phyloP scores from a whole-genome alignment of 192 early-diverging fungal genomes.

The Neocallimastix lanati region DNA sequence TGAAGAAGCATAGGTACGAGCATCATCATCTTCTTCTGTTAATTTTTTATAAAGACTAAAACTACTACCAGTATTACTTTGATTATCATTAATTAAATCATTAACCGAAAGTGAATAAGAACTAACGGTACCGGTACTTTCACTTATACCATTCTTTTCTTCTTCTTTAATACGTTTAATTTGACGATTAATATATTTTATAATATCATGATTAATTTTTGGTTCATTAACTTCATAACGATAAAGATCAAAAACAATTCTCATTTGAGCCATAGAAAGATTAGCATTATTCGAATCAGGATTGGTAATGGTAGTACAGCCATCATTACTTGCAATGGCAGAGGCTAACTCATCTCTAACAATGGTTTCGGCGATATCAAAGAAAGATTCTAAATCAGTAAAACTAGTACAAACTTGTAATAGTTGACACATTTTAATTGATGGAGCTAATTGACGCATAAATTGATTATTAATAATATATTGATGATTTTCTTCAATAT shows the following conservation, averaged over 20 bases:
- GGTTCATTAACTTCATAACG: slow-evolving; percentile 76
- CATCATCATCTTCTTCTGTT: neutral
- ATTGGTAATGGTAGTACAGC: neutral
- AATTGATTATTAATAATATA: neutral
- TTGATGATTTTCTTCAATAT: slow-evolving; percentile 18
- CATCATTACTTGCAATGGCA: slow-evolving; percentile 12
- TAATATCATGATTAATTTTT: slow-evolving; percentile 47
- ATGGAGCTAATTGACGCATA: slow-evolving; percentile 14
- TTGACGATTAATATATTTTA: slow-evolving; percentile 33
- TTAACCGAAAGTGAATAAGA: neutral
- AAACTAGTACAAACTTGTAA: slow-evolving; percentile 60
- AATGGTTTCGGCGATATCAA: slow-evolving; percentile 37
- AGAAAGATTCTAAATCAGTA: slow-evolving; percentile 50
- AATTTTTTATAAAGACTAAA: neutral
- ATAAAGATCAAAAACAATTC: slow-evolving; percentile 54
- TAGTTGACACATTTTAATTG: slow-evolving; percentile 65
- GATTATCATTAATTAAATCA: neutral
- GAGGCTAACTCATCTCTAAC: neutral
- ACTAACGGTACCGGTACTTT: neutral
- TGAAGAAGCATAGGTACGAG: neutral
- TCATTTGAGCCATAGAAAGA: slow-evolving; percentile 37
- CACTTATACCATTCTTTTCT: slow-evolving; percentile 11
- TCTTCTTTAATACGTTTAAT: neutral
- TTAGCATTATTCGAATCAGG: slow-evolving; percentile 7
- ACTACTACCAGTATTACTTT: neutral